A percentile compares a stretch with the other conserved stretches of the same genome.
These are phyloP conservation scores for Fusarium transvaalense DNA, from an alignment of 2,329 filamentous ascomycete genomes.

Conservation along the genomic window DNA sequence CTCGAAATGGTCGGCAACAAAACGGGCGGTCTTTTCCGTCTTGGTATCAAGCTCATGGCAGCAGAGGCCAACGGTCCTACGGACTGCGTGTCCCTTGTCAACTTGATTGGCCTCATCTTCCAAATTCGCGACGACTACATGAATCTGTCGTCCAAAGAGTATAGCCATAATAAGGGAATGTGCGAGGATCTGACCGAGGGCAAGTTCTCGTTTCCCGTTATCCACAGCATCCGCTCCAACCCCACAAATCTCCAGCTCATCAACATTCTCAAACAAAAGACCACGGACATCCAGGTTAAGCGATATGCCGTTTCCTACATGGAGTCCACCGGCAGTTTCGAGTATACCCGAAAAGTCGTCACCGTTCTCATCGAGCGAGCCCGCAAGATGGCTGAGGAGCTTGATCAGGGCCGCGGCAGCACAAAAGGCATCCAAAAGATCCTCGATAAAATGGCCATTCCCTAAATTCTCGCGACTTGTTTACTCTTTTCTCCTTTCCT, in stretches of 20 bases:
- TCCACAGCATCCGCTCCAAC: slow-evolving; percentile 88
- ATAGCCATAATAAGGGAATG: slow-evolving; percentile 90
- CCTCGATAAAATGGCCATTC: slow-evolving; percentile 72
- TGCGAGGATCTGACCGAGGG: slow-evolving; percentile 97
- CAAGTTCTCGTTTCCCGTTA: slow-evolving; percentile 96
- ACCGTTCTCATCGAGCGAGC: slow-evolving; percentile 73
- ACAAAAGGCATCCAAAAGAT: slow-evolving; percentile 73
- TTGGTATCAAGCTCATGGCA: slow-evolving; percentile 91
- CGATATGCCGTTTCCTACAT: slow-evolving; percentile 91
- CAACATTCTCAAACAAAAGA: slow-evolving; percentile 93
- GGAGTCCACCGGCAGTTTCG: slow-evolving; percentile 89
- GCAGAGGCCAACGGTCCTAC: slow-evolving; percentile 70
- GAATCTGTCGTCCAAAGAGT: slow-evolving; percentile 81
- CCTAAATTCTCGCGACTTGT: slow-evolving; percentile 10
- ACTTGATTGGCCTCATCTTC: slow-evolving; percentile 86
- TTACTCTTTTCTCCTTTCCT: slow-evolving; percentile 13
- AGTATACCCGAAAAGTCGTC: slow-evolving; percentile 81
- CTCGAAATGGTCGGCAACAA: slow-evolving; percentile 96
- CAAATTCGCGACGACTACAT: slow-evolving; percentile 95
- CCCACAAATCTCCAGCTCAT: slow-evolving; percentile 82
- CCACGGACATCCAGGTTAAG: slow-evolving; percentile 88
- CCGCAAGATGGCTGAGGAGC: slow-evolving; percentile 69
- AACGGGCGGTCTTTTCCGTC: slow-evolving; percentile 86
- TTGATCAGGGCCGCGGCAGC: slow-evolving; percentile 72
- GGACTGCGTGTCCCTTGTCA: slow-evolving; percentile 87